A percentile compares a stretch with the other conserved stretches of the same genome.
Evolutionary conservation across 176 grass and related monocot genomes (phyloP).

Genomic region (Guadua angustifolia): DNA sequence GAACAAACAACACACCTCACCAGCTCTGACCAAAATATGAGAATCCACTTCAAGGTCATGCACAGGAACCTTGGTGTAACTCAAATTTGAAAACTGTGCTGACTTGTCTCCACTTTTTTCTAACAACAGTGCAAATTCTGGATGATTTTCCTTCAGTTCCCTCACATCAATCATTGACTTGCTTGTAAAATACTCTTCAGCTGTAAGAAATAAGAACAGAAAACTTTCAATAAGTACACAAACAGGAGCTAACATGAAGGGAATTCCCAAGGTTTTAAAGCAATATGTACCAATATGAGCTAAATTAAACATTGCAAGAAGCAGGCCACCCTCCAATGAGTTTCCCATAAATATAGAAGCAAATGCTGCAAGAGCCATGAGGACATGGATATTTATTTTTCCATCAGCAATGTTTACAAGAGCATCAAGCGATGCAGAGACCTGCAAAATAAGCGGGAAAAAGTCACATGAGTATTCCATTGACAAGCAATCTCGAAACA

Average conservation of each 20-base stretch:
- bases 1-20: conserved; percentile 76
- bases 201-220: conserved; percentile 49
- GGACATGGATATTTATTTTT: conserved; percentile 96
- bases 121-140: conserved; percentile 86
- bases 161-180: conserved; percentile 95
- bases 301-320: conserved; percentile 99
- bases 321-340: conserved; percentile 91
- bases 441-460: conserved; percentile 52
- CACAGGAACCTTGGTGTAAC: conserved; percentile 88
- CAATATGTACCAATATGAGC: conserved; percentile 84
- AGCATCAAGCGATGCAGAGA: conserved; percentile 93
- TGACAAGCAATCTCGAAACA: conserved; percentile 22
- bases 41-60: conserved; percentile 90
- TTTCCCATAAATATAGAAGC: conserved; percentile 99
- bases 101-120: conserved; percentile 58
- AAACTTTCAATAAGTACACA: not conserved
- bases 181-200: conserved; percentile 96
- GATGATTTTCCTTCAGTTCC: conserved; percentile 90
- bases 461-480: conserved; percentile 25
- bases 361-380: conserved; percentile 99
- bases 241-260: not conserved
- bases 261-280: not conserved
- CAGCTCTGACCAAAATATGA: conserved; percentile 93
- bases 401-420: conserved; percentile 85
- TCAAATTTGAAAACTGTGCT: conserved; percentile 79